These are phyloP conservation scores for Citrus cavaleriei DNA, from an alignment of 345 rosid genomes.

Conservation along the genomic window DNA sequence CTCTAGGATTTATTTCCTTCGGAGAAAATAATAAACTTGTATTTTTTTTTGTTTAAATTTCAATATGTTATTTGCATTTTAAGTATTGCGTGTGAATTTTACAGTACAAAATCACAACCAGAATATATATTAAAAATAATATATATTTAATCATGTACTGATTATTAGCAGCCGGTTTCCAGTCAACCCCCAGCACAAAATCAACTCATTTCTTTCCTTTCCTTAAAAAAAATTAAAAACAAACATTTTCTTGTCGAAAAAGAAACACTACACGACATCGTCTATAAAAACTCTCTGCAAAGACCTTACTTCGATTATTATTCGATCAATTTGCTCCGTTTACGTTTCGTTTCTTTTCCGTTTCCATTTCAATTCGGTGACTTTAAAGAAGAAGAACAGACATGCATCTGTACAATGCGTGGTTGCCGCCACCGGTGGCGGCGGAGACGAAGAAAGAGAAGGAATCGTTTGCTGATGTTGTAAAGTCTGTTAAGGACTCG, in stretches of 20 bases:
- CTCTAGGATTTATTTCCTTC: no score
- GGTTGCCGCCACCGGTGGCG: slow-evolving; percentile 95
- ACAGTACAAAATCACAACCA: no score
- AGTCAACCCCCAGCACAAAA: neutral
- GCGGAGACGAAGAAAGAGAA: slow-evolving; percentile 76
- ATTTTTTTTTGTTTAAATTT: no score
- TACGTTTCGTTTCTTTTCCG: neutral
- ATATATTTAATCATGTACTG: neutral
- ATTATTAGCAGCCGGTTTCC: neutral
- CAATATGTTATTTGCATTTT: no score
- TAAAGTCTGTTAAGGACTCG: slow-evolving; percentile 54
- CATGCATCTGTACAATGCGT: slow-evolving; percentile 95
- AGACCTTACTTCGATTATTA: no score
- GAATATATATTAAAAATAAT: neutral
- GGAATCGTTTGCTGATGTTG: slow-evolving; percentile 70
- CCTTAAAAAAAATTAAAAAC: neutral
- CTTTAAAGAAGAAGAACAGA: slow-evolving; percentile 7
- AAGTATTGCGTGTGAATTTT: no score
- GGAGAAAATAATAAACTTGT: no score
- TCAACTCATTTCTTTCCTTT: neutral
- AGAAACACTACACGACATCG: slow-evolving; percentile 23
- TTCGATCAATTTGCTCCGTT: neutral
- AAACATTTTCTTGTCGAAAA: slow-evolving; percentile 36
- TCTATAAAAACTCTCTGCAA: slow-evolving; percentile 10
- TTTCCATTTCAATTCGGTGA: neutral